These are phyloP conservation scores for Ceratobasidium theobromae DNA, from an alignment of 1,284 basidiomycete species.

Conservation along the genomic window DNA sequence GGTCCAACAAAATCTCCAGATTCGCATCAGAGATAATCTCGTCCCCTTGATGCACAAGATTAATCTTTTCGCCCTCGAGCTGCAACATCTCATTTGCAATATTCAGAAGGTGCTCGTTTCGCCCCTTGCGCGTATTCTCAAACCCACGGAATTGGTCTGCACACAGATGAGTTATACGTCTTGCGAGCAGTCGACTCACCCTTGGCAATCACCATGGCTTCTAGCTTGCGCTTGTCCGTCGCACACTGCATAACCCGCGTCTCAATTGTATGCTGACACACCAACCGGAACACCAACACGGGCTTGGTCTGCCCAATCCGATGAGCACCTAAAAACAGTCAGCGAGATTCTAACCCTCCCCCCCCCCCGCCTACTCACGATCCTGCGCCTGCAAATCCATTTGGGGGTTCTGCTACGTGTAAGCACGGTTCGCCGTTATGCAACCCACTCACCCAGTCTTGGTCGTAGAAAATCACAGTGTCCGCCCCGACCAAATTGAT, in stretches of 20 bases:
- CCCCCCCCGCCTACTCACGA: too few species aligned
- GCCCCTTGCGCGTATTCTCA: slow-evolving; percentile 41
- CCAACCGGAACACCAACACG: slow-evolving; percentile 84
- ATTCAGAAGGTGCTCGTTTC: slow-evolving; percentile 67
- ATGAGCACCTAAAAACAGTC: too few species aligned
- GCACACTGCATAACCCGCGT: slow-evolving; percentile 89
- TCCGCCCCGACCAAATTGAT: slow-evolving; percentile 94
- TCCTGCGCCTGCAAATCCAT: slow-evolving; percentile 97
- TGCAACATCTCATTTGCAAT: slow-evolving; percentile 78
- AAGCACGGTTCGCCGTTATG: not conserved
- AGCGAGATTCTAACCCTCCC: too few species aligned
- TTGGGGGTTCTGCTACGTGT: slow-evolving; percentile 76
- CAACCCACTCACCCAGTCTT: slow-evolving; percentile 75
- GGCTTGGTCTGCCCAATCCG: slow-evolving; percentile 92
- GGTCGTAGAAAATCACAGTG: slow-evolving; percentile 93
- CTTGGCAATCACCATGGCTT: slow-evolving; percentile 92
- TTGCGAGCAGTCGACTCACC: slow-evolving; percentile 48
- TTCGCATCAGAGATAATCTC: slow-evolving; percentile 81
- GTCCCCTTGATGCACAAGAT: slow-evolving; percentile 75
- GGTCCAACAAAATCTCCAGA: slow-evolving; percentile 77
- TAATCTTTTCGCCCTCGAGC: slow-evolving; percentile 86
- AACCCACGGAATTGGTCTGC: slow-evolving; percentile 31
- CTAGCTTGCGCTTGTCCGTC: slow-evolving; percentile 83
- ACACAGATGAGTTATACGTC: not conserved
- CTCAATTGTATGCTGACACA: slow-evolving; percentile 87